Conservation (phyloP, 345 rosid genomes). For the Hibiscus trionum region DNA sequence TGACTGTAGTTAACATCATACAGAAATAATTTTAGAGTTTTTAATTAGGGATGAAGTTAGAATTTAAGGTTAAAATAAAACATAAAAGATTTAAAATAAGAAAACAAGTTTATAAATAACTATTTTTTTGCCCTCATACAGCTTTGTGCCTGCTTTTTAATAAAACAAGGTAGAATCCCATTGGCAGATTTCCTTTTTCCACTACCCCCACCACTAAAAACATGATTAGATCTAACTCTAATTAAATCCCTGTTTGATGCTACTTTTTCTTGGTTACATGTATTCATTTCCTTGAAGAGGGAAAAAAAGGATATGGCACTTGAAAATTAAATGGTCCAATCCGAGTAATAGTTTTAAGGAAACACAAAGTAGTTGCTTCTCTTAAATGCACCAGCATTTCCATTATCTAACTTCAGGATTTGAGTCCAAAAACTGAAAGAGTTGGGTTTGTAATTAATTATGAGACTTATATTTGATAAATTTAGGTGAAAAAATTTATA, state of each 20-base stretch:
- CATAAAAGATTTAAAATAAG: too few species aligned
- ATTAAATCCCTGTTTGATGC: not conserved
- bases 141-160: too few species aligned
- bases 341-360: not conserved
- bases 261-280: not conserved
- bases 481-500: too few species aligned
- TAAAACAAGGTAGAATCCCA: too few species aligned
- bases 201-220: not conserved
- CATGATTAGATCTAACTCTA: not conserved
- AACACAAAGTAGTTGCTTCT: not conserved
- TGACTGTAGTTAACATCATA: too few species aligned
- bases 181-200: not conserved
- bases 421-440: not conserved
- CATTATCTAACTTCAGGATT: not conserved
- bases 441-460: not conserved
- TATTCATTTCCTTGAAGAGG: not conserved
- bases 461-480: too few species aligned
- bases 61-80: too few species aligned
- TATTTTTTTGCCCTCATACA: too few species aligned
- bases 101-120: too few species aligned
- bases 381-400: not conserved
- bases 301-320: not conserved
- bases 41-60: too few species aligned
- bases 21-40: too few species aligned
- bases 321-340: not conserved